Evolutionary conservation across 2,329 filamentous ascomycete species (phyloP), one percentile per base, ranked within the genome.

Genomic region (Aspergillus fumigatiaffinis): DNA sequence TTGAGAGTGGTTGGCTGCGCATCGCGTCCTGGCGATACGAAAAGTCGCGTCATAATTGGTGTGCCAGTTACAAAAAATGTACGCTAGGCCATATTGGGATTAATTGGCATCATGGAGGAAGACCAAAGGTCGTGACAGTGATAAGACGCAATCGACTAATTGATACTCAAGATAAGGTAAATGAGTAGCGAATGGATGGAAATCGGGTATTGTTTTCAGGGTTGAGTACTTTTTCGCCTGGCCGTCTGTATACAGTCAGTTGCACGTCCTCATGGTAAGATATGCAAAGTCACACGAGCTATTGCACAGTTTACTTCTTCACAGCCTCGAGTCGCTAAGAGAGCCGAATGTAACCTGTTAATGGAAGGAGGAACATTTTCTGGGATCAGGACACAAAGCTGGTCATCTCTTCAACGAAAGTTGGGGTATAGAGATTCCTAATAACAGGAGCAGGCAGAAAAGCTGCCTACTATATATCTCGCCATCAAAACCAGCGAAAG

Each of bases 21-120:
- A 47, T 4, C 44, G 44, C 44, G 44, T 47, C 23, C 49, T 55
- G 41, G 38, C 20, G 49, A 50, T 38, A 50, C 53, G 21, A 26
- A 52, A 57, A 50, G 41, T 28, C 53, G 54, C 51, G 56, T 51
- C 50, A 38, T 28, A 32, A 28, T 47, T 47, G 44, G 61, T 57
- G 53, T 57, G 29, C 49, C 46, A 38, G 35, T 48, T 42, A 58
- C 44, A n/a, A 50, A 61, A 59, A 10, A 56, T 35, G 57, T 63
- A 66, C 65, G 65, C 70, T 71, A 72, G 62, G 55, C 68, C 63
- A 1, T 35, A 67, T 66, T 54, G 8, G 62, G 68, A 28, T 65
- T 69, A 61, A 72, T 69, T 62, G 63, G 48, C 47, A 53, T 50
- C 47, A 28, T 41, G 50, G 28, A 12, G 7, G n/a, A 26, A 10